phyloP scores from a whole-genome alignment of 768 basidiomycete species.

The Epithele typhae region DNA sequence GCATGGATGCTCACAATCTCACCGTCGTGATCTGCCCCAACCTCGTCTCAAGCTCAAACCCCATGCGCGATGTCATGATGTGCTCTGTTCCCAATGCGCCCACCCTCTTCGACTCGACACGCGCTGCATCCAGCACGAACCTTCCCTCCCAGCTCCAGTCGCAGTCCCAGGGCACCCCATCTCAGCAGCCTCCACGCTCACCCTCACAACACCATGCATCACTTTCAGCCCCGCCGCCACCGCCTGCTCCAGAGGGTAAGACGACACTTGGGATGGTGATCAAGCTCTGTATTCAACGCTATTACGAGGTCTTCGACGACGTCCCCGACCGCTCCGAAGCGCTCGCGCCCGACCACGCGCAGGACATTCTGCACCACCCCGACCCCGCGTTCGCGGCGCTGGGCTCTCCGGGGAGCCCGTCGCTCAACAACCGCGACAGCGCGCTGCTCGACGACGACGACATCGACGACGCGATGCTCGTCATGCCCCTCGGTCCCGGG shows the following conservation, averaged over 20 bases:
- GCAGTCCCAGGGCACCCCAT: constrained; percentile 15
- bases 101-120: constrained; percentile 28
- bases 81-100: constrained; percentile 56
- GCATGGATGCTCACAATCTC: constrained; percentile 83
- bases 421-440: constrained; percentile 26
- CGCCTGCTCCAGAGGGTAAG: constrained; percentile 36
- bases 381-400: constrained; percentile 12
- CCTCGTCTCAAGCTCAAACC: constrained; percentile 65
- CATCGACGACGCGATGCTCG: constrained; percentile 70
- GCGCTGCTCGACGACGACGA: constrained; percentile 61
- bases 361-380: constrained; percentile 4
- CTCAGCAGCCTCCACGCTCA: too few species aligned
- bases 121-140: constrained; percentile 16
- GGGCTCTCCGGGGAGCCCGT: constrained; percentile 14
- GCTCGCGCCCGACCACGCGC: constrained; percentile 9
- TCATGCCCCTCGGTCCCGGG: constrained; percentile 61
- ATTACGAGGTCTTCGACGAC: constrained; percentile 86
- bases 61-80: constrained; percentile 69
- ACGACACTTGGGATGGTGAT: constrained; percentile 70
- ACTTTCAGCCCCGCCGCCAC: too few species aligned
- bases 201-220: too few species aligned
- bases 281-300: constrained; percentile 74
- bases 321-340: constrained; percentile 68
- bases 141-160: constrained; percentile 1
- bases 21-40: constrained; percentile 78